Evolutionary conservation across 139 green algal species (phyloP).

Genomic region (Micromonas pusilla): DNA sequence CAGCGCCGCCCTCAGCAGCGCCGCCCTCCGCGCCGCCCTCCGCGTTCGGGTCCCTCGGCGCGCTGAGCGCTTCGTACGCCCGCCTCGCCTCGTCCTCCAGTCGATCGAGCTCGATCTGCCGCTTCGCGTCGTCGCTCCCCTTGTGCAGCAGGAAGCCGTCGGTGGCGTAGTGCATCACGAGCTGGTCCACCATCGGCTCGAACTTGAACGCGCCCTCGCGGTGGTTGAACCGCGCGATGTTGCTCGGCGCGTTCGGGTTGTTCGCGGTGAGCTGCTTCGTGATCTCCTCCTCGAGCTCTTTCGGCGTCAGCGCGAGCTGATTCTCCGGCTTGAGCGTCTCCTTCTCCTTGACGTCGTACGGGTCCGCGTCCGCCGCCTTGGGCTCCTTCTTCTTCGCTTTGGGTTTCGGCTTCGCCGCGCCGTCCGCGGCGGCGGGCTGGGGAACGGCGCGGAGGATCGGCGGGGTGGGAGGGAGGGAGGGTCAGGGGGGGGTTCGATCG

Average conservation of each 20-base stretch:
- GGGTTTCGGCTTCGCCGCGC: background rate
- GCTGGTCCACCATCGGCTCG: conserved; percentile 80
- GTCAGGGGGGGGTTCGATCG: background rate
- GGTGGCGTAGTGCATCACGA: conserved; percentile 54
- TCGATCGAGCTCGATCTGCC: conserved; percentile 62
- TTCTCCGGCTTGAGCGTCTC: conserved; percentile 14
- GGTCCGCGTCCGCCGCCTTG: background rate
- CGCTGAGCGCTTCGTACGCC: conserved; percentile 3
- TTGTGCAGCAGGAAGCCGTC: conserved; percentile 78
- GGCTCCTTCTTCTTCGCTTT: background rate
- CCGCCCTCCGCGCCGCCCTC: background rate
- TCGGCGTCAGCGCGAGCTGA: conserved; percentile 51
- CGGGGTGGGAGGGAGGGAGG: conserved; percentile 1
- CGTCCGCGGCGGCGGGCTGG: background rate
- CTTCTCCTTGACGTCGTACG: background rate
- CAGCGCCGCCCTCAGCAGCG: background rate
- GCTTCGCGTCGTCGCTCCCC: conserved; percentile 61
- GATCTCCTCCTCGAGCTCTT: conserved; percentile 76
- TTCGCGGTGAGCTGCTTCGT: conserved; percentile 75
- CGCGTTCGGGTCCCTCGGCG: background rate
- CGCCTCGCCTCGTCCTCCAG: conserved; percentile 50
- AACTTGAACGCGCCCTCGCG: conserved; percentile 57
- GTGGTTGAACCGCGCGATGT: conserved; percentile 72
- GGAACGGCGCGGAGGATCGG: background rate
- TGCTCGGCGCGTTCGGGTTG: conserved; percentile 66